phyloP scores from a whole-genome alignment of 306 rosid species.

The Vigna trinervia region DNA sequence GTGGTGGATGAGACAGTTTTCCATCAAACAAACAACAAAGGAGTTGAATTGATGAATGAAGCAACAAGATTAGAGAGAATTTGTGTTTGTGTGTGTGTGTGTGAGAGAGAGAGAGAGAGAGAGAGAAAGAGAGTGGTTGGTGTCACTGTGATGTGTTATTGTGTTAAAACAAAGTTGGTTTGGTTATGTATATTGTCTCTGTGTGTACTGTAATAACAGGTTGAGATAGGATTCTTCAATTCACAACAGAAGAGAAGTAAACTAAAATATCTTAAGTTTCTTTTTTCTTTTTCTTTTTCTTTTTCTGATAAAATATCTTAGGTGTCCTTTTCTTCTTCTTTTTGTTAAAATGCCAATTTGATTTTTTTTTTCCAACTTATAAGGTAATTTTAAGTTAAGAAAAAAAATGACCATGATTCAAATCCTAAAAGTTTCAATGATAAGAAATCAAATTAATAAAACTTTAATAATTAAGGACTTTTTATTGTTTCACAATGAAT shows the following conservation, averaged over 20 bases:
- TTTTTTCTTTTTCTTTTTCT: too few relatives aligned
- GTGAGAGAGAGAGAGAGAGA: neutral
- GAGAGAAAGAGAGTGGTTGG: neutral
- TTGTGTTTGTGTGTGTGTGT: neutral
- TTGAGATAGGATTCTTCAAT: conserved; percentile 6
- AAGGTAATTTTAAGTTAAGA: too few relatives aligned
- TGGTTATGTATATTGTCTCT: neutral
- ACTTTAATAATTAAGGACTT: too few relatives aligned
- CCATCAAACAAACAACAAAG: conserved; percentile 47
- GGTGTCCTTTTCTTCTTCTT: too few relatives aligned
- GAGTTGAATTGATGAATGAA: neutral
- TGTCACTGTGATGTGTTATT: neutral
- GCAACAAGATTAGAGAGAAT: neutral
- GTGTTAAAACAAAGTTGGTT: neutral
- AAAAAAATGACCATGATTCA: too few relatives aligned
- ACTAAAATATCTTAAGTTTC: neutral
- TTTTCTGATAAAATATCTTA: too few relatives aligned
- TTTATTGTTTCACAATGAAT: too few relatives aligned
- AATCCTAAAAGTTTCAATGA: too few relatives aligned
- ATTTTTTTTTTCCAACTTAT: too few relatives aligned
- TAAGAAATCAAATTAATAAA: too few relatives aligned
- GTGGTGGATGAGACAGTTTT: conserved; percentile 42
- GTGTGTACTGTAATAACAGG: neutral
- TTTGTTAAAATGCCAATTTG: too few relatives aligned
- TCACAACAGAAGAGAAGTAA: neutral